Evolutionary conservation across 2,329 filamentous ascomycete genomes (phyloP).

Genomic region (Thielaviopsis ethacetica): DNA sequence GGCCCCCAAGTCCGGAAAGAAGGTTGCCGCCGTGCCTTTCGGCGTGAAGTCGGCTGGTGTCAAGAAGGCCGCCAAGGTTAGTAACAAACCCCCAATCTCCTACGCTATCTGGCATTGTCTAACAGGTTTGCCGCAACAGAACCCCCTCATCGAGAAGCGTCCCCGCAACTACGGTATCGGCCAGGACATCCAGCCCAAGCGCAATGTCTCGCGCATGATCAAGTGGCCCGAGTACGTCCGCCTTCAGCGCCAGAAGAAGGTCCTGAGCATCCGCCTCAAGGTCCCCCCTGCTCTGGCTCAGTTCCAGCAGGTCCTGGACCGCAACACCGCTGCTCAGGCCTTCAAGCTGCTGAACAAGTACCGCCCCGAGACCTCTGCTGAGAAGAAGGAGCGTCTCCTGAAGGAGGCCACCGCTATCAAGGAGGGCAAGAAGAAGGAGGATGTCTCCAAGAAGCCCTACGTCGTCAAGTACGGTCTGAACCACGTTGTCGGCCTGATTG

Average conservation of each 20-base stretch:
- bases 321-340: constrained; percentile 87
- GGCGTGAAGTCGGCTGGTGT: constrained; percentile 76
- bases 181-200: constrained; percentile 93
- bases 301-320: constrained; percentile 94
- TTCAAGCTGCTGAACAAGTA: constrained; percentile 99
- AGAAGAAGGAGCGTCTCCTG: constrained; percentile 99
- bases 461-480: constrained; percentile 99
- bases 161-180: constrained; percentile 96
- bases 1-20: constrained; percentile 97
- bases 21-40: constrained; percentile 93
- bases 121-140: constrained; percentile 34
- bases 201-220: constrained; percentile 95
- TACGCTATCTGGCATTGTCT: not conserved
- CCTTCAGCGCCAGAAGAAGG: constrained; percentile 86
- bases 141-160: constrained; percentile 98
- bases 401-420: constrained; percentile 96
- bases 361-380: constrained; percentile 94
- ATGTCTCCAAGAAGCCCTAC: constrained; percentile 99
- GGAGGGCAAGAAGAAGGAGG: constrained; percentile 99
- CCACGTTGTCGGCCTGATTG: constrained; percentile 92
- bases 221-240: constrained; percentile 99
- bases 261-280: constrained; percentile 96
- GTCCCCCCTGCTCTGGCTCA: constrained; percentile 93
- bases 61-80: constrained; percentile 95
- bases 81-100: constrained; percentile 22